A percentile compares a stretch with the other conserved stretches of the same genome.
These are phyloP conservation scores for Ceratonia siliqua DNA, from an alignment of 306 rosid genomes.

Conservation along the genomic window DNA sequence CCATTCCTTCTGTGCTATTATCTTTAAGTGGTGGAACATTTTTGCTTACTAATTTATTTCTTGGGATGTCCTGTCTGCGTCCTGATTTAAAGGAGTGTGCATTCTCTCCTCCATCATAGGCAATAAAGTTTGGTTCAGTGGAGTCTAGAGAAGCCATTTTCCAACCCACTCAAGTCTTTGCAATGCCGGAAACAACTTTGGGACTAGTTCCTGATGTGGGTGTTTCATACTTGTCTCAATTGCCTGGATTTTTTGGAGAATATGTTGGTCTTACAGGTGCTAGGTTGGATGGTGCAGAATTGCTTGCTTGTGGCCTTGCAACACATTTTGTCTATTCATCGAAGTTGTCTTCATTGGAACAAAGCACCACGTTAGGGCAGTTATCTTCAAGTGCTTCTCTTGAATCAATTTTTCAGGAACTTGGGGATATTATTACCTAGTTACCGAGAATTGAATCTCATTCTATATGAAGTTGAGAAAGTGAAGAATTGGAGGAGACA, in stretches of 20 bases:
- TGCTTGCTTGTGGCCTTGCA: slow-evolving; percentile 95
- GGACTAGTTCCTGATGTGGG: too few relatives aligned
- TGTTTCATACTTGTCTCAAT: too few relatives aligned
- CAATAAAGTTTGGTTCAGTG: slow-evolving; percentile 91
- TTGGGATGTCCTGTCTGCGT: slow-evolving; percentile 94
- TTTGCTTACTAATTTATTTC: slow-evolving; percentile 74
- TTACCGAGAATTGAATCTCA: too few relatives aligned
- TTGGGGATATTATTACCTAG: too few relatives aligned
- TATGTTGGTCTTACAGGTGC: slow-evolving; percentile 89
- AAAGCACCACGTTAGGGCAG: too few relatives aligned
- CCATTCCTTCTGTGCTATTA: slow-evolving; percentile 85
- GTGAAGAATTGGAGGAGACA: too few relatives aligned
- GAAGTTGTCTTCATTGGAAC: too few relatives aligned
- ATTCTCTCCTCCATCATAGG: slow-evolving; percentile 86
- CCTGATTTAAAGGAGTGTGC: slow-evolving; percentile 97
- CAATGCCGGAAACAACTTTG: too few relatives aligned
- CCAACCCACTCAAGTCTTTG: slow-evolving; percentile 86
- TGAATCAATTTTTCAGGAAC: too few relatives aligned
- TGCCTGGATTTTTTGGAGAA: too few relatives aligned
- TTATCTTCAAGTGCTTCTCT: too few relatives aligned
- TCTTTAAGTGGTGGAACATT: slow-evolving; percentile 94
- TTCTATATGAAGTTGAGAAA: too few relatives aligned
- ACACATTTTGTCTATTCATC: slow-evolving; percentile 84
- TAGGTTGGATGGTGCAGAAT: slow-evolving; percentile 94
- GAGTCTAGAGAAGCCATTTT: slow-evolving; percentile 80